Evolutionary conservation across 768 basidiomycete species (phyloP), one percentile per base, ranked within the genome.

Genomic region (Cystobasidium onofrii): DNA sequence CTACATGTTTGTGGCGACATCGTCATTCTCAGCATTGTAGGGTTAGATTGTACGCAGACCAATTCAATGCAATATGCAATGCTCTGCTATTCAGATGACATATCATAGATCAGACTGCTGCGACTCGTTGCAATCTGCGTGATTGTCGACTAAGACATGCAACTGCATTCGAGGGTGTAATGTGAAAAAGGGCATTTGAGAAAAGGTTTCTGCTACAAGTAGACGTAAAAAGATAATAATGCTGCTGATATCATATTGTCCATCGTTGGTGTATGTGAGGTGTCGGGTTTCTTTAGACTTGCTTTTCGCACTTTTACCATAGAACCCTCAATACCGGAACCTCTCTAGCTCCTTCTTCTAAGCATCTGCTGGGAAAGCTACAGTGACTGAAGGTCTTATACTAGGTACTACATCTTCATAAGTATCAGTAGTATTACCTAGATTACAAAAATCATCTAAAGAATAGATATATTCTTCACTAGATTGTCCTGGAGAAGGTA

Each of bases 361-460:
- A 7, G 57, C 20, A 13, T 13, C 12, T 12, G 57, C 6, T 29
- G 57, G 9, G 63, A 73, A 73, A 34, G 73, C 73, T 1, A 27
- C 20, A 12, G 44, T 73, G 50, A 73, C 73, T 23, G 73, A 64
- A 23, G 73, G 73, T 33, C 9, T 18, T 29, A 50, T 27, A 27
- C 27, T 44, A 27, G 41, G 27, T 41, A 73, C 63, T 15, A 39
- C 44, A 65, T 62, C 41, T 4, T 4, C 61, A 46, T 52, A 73
- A 18, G 63, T 73, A 15, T 73, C 63, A 29, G 61, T 73, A 18
- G 62, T 57, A 55, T 60, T 63, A n/a, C 39, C 62, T 3, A 64
- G 31, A 31, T 36, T 15, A 29, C 73, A 73, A 18, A 13, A 34
- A 54, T 73, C 61, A n/a, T 46, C 27, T 20, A 64, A 33, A 33